Base-by-base conservation (phyloP, 1,284 basidiomycete species). In the Veloporphyrellus conicus region DNA sequence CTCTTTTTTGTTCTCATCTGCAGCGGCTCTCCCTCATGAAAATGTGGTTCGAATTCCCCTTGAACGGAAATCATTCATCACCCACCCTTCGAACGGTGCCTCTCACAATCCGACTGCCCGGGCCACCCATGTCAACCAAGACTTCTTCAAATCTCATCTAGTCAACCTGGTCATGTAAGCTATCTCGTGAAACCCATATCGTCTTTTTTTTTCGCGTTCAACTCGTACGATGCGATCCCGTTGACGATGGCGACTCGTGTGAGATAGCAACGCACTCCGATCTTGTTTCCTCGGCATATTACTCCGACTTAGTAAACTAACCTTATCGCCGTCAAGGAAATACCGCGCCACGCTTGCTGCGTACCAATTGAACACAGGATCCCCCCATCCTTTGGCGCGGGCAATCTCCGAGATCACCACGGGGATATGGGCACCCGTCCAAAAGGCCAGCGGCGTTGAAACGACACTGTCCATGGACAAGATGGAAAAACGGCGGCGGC, bases 361-460 rank as follows among this genome's bases (percentile, higher is more conserved):
- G 7, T 76, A 61, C 36, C 57, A 69, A 45, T 56, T 43, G 18
- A 74, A 76, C 53, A 74, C 68, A 6, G 73, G 73, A 20, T 49
- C 49, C 19, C 53, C 53, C 5, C 72, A 74, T 53, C 71, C 70
- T 40, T 41, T 63, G 40, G 51, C 59, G 10, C 47, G 27, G 8
- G 48, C 35, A 33, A 52, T 49, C 28, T 43, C 62, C 49, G 48
- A 27, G 32, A 37, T 47, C 44, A 25, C 15, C 18, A 18, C 28
- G 4, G 44, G 6, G 23, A 4, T 23, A 37, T 31, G 31, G 19
- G 40, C 11, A 19, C 6, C 15, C 31, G 31, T 9, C 19, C 37
- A 29, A 23, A 33, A 20, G 11, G 16, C 11, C 16, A 33, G 43
- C 48, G 47, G 28, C 36, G 12, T 31, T 22, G 39, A n/a, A 25